Conservation (phyloP, 2,329 filamentous ascomycete genomes). For the Botrytis deweyae region DNA sequence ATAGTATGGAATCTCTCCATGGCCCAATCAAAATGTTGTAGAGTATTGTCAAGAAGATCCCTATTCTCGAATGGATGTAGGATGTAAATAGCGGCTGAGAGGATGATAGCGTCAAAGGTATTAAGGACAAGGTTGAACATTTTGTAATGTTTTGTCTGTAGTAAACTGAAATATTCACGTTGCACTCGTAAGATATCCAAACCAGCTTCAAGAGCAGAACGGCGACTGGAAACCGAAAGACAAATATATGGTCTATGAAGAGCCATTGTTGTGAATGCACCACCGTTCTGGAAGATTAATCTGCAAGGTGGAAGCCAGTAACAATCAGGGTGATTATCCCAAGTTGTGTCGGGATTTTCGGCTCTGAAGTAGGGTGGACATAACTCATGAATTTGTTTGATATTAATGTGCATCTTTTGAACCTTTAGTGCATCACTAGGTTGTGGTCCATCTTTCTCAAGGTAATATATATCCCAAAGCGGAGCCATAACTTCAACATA, state of each 20-base stretch:
- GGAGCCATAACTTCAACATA: conserved; percentile 49
- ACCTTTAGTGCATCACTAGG: conserved; percentile 55
- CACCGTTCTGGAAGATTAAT: conserved; percentile 49
- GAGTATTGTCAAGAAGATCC: conserved; percentile 47
- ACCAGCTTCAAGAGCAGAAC: conserved; percentile 55
- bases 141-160: conserved; percentile 53
- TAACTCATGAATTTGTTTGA: conserved; percentile 48
- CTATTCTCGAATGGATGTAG: conserved; percentile 57
- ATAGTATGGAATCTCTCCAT: conserved; percentile 59
- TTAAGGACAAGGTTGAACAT: conserved; percentile 59
- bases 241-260: conserved; percentile 64
- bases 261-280: conserved; percentile 56
- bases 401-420: conserved; percentile 52
- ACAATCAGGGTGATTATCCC: conserved; percentile 53
- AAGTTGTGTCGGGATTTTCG: conserved; percentile 56
- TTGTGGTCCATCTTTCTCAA: conserved; percentile 57
- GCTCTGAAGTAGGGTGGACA: conserved; percentile 55
- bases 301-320: conserved; percentile 53
- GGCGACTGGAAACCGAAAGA: conserved; percentile 53
- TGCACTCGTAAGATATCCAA: conserved; percentile 57
- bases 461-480: conserved; percentile 49
- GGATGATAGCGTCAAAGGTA: conserved; percentile 62
- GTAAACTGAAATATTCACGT: conserved; percentile 48
- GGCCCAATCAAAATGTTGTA: conserved; percentile 60
- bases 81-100: conserved; percentile 61